These are phyloP conservation scores for Trichoderma harzianum DNA, from an alignment of 2,329 filamentous ascomycete species.

Conservation along the genomic window DNA sequence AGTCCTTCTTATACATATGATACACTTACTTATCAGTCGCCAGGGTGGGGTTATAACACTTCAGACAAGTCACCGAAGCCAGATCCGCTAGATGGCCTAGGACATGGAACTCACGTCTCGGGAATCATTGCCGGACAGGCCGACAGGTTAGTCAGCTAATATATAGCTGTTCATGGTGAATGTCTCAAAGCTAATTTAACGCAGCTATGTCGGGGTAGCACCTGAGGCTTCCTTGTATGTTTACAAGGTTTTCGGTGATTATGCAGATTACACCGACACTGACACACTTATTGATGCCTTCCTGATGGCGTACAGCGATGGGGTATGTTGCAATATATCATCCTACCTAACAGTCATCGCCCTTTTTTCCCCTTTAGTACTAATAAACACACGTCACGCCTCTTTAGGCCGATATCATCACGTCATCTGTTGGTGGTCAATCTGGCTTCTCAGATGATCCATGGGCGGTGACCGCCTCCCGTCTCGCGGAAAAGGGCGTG, in stretches of 20 bases:
- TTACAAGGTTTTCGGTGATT: slow-evolving; percentile 39
- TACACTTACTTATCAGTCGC: neutral
- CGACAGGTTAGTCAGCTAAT: slow-evolving; percentile 26
- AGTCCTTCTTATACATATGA: neutral
- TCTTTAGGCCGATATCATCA: slow-evolving; percentile 40
- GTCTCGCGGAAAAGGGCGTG: slow-evolving; percentile 42
- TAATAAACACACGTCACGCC: neutral
- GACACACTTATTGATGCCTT: slow-evolving; percentile 34
- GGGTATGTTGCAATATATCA: slow-evolving; percentile 24
- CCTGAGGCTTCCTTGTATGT: slow-evolving; percentile 42
- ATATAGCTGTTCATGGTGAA: neutral
- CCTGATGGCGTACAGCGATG: slow-evolving; percentile 34
- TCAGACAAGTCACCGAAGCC: slow-evolving; percentile 27
- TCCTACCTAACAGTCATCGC: neutral
- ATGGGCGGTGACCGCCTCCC: slow-evolving; percentile 40
- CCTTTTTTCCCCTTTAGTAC: neutral
- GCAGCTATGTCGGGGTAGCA: slow-evolving; percentile 42
- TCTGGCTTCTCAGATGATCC: slow-evolving; percentile 40
- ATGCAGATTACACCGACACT: slow-evolving; percentile 32
- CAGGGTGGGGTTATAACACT: slow-evolving; percentile 29
- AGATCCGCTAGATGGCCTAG: slow-evolving; percentile 20
- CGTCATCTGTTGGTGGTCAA: slow-evolving; percentile 37
- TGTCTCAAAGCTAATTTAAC: neutral
- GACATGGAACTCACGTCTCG: slow-evolving; percentile 32
- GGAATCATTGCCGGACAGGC: slow-evolving; percentile 47